Evolutionary conservation across 176 grass and related monocot species (phyloP).

Genomic region (Thinopyrum elongatum): DNA sequence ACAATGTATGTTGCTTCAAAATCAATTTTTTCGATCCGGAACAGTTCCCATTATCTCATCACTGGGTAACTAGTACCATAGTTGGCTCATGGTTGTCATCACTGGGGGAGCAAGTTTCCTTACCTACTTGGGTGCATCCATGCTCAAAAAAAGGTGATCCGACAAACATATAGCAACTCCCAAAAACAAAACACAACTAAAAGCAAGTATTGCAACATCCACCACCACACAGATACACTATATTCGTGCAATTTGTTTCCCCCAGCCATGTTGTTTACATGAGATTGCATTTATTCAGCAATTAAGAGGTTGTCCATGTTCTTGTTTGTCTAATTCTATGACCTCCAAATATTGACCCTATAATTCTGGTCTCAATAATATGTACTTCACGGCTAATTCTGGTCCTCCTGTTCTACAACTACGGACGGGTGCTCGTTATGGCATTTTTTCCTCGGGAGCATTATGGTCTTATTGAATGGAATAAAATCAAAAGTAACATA

Average conservation of each 20-base stretch:
- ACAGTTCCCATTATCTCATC: not conserved
- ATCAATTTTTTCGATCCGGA: not conserved
- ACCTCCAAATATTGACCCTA: not conserved
- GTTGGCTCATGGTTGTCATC: not conserved
- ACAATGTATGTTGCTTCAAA: not conserved
- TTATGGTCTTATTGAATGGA: not conserved
- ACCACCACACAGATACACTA: conserved; percentile 6
- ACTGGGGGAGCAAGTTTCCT: too few relatives aligned
- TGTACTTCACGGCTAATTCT: not conserved
- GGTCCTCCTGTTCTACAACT: not conserved
- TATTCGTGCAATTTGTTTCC: not conserved
- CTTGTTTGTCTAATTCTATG: not conserved
- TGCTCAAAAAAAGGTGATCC: not conserved
- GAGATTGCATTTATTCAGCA: not conserved
- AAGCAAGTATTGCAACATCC: not conserved
- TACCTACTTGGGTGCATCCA: not conserved
- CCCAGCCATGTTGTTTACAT: not conserved
- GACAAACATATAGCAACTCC: not conserved
- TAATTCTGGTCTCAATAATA: not conserved
- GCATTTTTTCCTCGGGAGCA: not conserved
- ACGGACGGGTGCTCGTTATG: not conserved
- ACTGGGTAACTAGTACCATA: not conserved
- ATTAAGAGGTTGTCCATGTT: not conserved
- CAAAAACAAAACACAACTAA: not conserved
- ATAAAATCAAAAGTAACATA: not conserved